These are phyloP conservation scores for Cryphonectria parasitica DNA, from an alignment of 2,329 filamentous ascomycete genomes.

Conservation along the genomic window DNA sequence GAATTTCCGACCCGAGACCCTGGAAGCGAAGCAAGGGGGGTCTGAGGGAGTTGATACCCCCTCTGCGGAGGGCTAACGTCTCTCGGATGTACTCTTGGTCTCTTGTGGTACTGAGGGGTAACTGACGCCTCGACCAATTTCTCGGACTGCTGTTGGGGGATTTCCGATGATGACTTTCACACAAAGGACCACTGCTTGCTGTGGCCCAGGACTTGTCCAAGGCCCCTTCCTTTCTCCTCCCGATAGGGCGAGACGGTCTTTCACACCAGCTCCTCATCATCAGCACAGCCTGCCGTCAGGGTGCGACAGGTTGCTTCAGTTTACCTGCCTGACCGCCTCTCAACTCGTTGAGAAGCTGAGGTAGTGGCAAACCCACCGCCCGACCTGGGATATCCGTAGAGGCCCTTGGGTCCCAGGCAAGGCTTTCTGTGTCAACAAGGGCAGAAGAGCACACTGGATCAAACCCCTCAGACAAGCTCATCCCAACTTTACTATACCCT, in stretches of 20 bases:
- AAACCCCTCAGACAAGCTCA: background rate
- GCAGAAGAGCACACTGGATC: background rate
- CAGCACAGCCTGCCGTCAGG: slow-evolving; percentile 1
- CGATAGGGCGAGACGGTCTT: background rate
- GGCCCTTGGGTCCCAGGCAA: background rate
- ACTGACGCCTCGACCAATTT: background rate
- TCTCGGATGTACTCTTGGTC: background rate
- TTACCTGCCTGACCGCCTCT: slow-evolving; percentile 1
- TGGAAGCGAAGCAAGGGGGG: slow-evolving; percentile 18
- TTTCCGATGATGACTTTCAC: background rate
- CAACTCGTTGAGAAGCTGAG: background rate
- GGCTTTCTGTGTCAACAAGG: background rate
- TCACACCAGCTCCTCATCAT: background rate
- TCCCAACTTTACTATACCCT: background rate
- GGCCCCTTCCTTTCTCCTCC: background rate
- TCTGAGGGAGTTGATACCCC: slow-evolving; percentile 18
- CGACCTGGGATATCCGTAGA: background rate
- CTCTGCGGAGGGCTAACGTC: slow-evolving; percentile 4
- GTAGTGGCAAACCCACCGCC: background rate
- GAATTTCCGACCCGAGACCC: slow-evolving; percentile 14
- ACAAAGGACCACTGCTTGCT: background rate
- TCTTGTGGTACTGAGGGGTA: background rate
- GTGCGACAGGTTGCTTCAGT: background rate
- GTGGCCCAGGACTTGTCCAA: background rate
- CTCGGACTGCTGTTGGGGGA: background rate